Evolutionary conservation across 495 filamentous ascomycete genomes (phyloP).

Genomic region (Lentithecium fluviatile): DNA sequence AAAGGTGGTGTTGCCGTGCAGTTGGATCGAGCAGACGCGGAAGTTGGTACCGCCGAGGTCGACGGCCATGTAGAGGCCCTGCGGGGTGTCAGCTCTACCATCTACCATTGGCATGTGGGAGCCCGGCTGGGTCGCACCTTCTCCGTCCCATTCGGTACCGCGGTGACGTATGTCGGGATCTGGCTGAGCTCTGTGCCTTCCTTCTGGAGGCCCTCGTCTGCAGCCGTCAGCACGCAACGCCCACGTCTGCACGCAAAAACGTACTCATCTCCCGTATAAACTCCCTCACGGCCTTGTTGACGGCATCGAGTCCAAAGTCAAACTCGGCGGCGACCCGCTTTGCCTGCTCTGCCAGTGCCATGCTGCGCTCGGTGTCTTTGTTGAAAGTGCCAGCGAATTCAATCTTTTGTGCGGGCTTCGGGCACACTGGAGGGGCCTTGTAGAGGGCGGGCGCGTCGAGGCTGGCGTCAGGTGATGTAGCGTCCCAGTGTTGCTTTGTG

Average conservation of each 20-base stretch:
- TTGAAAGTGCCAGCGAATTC: slow-evolving; percentile 31
- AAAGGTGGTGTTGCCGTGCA: slow-evolving; percentile 92
- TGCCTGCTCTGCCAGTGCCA: slow-evolving; percentile 69
- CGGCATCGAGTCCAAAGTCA: slow-evolving; percentile 75
- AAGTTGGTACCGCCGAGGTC: slow-evolving; percentile 98
- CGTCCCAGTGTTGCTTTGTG: slow-evolving; percentile 20
- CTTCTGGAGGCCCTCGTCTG: slow-evolving; percentile 77
- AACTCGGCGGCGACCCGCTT: slow-evolving; percentile 80
- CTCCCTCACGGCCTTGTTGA: slow-evolving; percentile 75
- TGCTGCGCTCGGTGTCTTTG: slow-evolving; percentile 29
- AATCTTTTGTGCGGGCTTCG: slow-evolving; percentile 17
- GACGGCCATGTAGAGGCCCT: slow-evolving; percentile 95
- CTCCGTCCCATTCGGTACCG: slow-evolving; percentile 94
- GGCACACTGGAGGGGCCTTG: slow-evolving; percentile 19
- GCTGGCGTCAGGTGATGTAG: slow-evolving; percentile 19
- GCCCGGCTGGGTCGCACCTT: slow-evolving; percentile 58
- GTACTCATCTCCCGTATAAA: slow-evolving; percentile 81
- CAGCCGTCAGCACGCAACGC: slow-evolving; percentile 1
- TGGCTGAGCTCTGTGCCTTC: slow-evolving; percentile 81
- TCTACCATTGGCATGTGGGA: neutral
- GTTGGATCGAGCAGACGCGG: slow-evolving; percentile 88
- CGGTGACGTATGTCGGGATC: slow-evolving; percentile 95
- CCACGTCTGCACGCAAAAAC: slow-evolving; percentile 26
- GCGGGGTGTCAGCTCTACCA: slow-evolving; percentile 14
- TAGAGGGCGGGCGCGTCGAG: slow-evolving; percentile 11